A percentile compares a stretch with the other conserved stretches of the same genome.
Evolutionary conservation across 108 stramenopile genomes (phyloP).

Genomic region (Cyclotella choctawhatcheeana): DNA sequence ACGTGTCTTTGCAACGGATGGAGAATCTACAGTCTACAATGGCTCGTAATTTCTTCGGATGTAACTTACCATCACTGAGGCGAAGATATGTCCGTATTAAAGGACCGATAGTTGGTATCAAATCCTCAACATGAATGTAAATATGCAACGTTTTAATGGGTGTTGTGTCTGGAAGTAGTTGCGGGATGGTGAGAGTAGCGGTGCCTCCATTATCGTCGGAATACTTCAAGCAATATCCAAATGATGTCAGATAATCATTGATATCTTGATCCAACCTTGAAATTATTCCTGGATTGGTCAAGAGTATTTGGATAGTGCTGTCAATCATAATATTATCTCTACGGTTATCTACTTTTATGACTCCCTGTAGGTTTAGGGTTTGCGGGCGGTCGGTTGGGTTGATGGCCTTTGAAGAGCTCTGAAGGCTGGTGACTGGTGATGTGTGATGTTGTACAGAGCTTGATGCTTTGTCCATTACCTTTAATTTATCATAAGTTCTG

Average conservation of each 20-base stretch:
- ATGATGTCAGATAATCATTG: slow-evolving; percentile 20
- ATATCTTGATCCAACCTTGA: slow-evolving; percentile 38
- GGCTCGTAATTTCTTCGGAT: slow-evolving; percentile 35
- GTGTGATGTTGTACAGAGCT: too few relatives aligned
- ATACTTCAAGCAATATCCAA: slow-evolving; percentile 20
- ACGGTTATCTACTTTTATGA: too few relatives aligned
- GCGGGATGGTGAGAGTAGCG: slow-evolving; percentile 1
- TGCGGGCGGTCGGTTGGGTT: too few relatives aligned
- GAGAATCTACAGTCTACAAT: slow-evolving; percentile 38
- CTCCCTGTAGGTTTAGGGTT: too few relatives aligned
- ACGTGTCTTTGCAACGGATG: not conserved
- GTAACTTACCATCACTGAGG: slow-evolving; percentile 12
- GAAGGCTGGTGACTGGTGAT: too few relatives aligned
- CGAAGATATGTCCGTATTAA: slow-evolving; percentile 46
- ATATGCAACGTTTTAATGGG: slow-evolving; percentile 37
- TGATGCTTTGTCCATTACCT: too few relatives aligned
- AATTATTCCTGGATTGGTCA: slow-evolving; percentile 49
- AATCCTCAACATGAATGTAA: slow-evolving; percentile 23
- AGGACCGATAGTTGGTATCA: slow-evolving; percentile 45
- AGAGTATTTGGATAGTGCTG: not conserved
- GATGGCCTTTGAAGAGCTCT: too few relatives aligned
- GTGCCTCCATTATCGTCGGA: not conserved
- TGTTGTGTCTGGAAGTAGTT: not conserved
- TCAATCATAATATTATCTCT: too few relatives aligned
- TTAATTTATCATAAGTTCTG: too few relatives aligned